These are phyloP conservation scores for Kluyveromyces sp. DNA, from an alignment of 1,139 yeast genomes.

Conservation along the genomic window DNA sequence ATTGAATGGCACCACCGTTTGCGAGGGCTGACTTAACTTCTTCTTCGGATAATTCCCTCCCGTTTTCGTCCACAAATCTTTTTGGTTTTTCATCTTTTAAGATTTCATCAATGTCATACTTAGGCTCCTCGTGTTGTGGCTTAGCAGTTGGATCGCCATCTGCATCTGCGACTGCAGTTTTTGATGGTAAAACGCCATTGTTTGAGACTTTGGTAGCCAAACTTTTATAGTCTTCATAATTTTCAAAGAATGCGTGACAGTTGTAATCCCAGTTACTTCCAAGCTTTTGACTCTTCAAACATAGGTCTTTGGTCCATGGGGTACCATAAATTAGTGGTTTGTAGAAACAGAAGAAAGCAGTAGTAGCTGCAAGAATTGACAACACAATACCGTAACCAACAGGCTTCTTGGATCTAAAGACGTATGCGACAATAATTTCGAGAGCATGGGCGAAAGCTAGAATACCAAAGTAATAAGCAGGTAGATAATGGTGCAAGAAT, in stretches of 20 bases:
- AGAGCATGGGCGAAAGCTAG: conserved; percentile 76
- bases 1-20: conserved; percentile 19
- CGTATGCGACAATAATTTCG: conserved; percentile 54
- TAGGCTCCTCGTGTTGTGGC: conserved; percentile 6
- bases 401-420: conserved; percentile 34
- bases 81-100: conserved; percentile 19
- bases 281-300: conserved; percentile 54
- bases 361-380: conserved; percentile 42
- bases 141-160: conserved; percentile 7
- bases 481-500: conserved; percentile 88
- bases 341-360: conserved; percentile 53
- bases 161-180: conserved; percentile 7
- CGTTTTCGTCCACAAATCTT: conserved; percentile 24
- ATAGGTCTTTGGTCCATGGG: conserved; percentile 70
- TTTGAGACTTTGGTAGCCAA: conserved; percentile 7
- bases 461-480: conserved; percentile 82
- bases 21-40: conserved; percentile 17
- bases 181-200: conserved; percentile 2
- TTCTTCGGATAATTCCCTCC: conserved; percentile 20
- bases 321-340: conserved; percentile 72
- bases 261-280: conserved; percentile 72
- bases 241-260: conserved; percentile 44
- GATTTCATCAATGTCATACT: conserved; percentile 14
- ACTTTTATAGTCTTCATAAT: conserved; percentile 22
- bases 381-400: conserved; percentile 40